A percentile compares a stretch with the other conserved stretches of the same genome.
These are phyloP conservation scores for Silene conica DNA, from an alignment of 148 eudicot species.

Conservation along the genomic window DNA sequence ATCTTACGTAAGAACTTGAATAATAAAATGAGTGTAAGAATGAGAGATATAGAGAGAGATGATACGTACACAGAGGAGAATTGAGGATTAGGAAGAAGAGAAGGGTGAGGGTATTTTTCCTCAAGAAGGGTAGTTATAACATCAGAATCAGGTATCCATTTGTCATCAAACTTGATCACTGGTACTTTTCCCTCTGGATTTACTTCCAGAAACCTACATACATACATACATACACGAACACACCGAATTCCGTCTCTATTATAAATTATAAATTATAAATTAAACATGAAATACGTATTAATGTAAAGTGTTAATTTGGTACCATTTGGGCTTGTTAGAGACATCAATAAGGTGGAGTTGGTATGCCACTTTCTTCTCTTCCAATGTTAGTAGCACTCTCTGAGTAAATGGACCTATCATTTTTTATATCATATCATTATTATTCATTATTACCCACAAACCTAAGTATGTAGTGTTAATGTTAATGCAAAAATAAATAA, in stretches of 20 bases:
- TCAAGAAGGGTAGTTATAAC: conserved; percentile 61
- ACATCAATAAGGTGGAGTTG: conserved; percentile 56
- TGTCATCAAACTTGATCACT: conserved; percentile 58
- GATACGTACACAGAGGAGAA: conserved; percentile 54
- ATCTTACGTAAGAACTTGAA: too few relatives aligned
- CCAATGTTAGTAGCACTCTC: conserved; percentile 74
- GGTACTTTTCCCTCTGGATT: conserved; percentile 80
- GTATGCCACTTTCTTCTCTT: conserved; percentile 78
- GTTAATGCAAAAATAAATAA: too few relatives aligned
- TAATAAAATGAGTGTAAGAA: too few relatives aligned
- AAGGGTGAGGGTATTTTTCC: conserved; percentile 59
- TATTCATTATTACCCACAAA: too few relatives aligned
- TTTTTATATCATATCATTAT: not conserved
- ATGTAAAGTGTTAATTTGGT: too few relatives aligned
- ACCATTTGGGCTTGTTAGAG: conserved; percentile 67
- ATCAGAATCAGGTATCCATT: conserved; percentile 80
- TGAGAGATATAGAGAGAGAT: not conserved
- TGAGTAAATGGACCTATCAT: conserved; percentile 72
- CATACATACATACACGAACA: too few relatives aligned
- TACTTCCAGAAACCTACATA: conserved; percentile 55
- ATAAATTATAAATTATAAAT: too few relatives aligned
- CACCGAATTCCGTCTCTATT: not conserved
- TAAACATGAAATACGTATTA: too few relatives aligned
- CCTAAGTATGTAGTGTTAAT: too few relatives aligned
- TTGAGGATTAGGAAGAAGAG: conserved; percentile 56